Base-by-base conservation (phyloP, 2,329 filamentous ascomycete species). In the Graphilbum fragrans region DNA sequence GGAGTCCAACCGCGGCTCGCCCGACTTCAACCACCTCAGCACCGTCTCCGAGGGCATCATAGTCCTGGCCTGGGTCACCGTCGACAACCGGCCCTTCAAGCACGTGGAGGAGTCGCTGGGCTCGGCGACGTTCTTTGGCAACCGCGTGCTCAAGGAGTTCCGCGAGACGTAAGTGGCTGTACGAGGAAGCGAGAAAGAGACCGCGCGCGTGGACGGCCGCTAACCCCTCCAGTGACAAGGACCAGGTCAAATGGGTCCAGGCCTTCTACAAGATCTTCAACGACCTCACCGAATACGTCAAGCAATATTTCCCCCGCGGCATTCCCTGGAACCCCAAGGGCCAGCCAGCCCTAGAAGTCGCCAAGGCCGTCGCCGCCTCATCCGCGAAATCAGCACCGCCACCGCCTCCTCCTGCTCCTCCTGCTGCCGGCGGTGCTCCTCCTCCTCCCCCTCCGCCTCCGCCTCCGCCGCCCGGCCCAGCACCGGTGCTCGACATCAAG, bases 201-300 rank as follows among this genome's bases (percentile, higher is more conserved):
- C n/a, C n/a, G n/a, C n/a, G n/a, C n/a, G n/a, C n/a, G n/a, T n/a
- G n/a, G n/a, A n/a, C 12, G 12, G 12, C 29, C 29, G 12, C 8
- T 52, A 32, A 40, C 34, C 31, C 17, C 20, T n/a, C 16, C 39
- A 92, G 85, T 65, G 85, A 90, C 54, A 72, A 75, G 42, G 76
- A 77, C 53, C 84, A 95, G 53, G 73, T 88, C 42, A 81, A 92
- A 55, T 98, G 88, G 77, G 78, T 95, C 27, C 84, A 90, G 54
- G 71, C 86, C n/a, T 95, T 93, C 66, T 94, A 94, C 62, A 79
- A 81, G 53, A 74, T 95, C 45, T 93, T 94, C 67, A 84, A 82
- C 53, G 80, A 87, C 23, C 77, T 98, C 35, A 69, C 77, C 44
- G 79, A 82, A 39, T 95, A 93, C 58, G 78, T 92, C 50, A 90